These are phyloP conservation scores for Salix arbutifolia DNA, from an alignment of 345 rosid species.

Conservation along the genomic window DNA sequence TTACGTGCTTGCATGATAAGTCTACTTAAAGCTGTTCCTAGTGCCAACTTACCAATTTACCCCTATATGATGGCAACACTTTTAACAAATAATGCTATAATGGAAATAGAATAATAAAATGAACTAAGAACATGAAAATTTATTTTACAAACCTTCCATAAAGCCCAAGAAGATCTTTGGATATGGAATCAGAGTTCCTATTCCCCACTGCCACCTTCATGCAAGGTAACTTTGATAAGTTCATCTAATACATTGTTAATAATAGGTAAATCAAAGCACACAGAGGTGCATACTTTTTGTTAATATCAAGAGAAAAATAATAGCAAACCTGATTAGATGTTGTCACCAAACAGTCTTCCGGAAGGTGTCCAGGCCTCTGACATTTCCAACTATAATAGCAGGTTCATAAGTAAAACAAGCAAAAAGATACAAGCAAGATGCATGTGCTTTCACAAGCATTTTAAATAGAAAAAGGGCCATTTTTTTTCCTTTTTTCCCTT, in stretches of 20 bases:
- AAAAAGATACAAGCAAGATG: background rate
- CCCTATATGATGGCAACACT: too few relatives aligned
- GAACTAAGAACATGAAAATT: background rate
- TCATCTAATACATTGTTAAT: background rate
- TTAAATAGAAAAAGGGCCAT: background rate
- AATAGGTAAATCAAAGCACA: background rate
- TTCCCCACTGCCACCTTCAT: slow-evolving; percentile 33
- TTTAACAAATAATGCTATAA: too few relatives aligned
- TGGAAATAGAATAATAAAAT: too few relatives aligned
- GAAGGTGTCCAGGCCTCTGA: slow-evolving; percentile 68
- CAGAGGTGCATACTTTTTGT: background rate
- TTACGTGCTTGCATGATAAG: too few relatives aligned
- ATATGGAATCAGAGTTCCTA: slow-evolving; percentile 28
- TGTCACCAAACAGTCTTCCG: slow-evolving; percentile 54
- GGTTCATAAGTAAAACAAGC: background rate
- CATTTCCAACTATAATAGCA: slow-evolving; percentile 52
- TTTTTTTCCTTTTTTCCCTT: background rate
- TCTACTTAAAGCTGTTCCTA: too few relatives aligned
- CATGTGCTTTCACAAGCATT: background rate
- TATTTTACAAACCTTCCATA: slow-evolving; percentile 49
- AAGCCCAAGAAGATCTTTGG: slow-evolving; percentile 53
- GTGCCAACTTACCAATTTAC: too few relatives aligned
- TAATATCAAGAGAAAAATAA: background rate
- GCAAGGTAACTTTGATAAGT: slow-evolving; percentile 4
- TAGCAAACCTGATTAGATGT: slow-evolving; percentile 36